A percentile compares a stretch with the other conserved stretches of the same genome.
phyloP scores from a whole-genome alignment of 306 rosid genomes.

The Citrullus colocynthis region DNA sequence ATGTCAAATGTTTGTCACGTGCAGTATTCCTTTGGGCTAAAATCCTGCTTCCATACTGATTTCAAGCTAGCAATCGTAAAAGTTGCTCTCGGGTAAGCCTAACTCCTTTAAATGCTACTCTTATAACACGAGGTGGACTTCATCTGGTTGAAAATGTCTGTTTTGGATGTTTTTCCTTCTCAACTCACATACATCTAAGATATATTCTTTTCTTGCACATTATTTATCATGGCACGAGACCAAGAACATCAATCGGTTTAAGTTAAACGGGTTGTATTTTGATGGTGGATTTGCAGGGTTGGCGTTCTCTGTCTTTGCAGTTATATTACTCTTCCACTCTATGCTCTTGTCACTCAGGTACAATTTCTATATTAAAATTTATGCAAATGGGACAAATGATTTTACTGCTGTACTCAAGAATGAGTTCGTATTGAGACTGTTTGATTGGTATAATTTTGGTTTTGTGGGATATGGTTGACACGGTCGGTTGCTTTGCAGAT shows the following conservation, averaged over 20 bases:
- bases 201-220: neutral
- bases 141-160: neutral
- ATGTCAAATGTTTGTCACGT: conserved; percentile 14
- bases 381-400: neutral
- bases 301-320: conserved; percentile 60
- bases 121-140: neutral
- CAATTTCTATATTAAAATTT: neutral
- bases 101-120: neutral
- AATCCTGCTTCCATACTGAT: conserved; percentile 63
- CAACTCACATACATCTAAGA: neutral
- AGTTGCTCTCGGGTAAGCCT: conserved; percentile 55
- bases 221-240: neutral
- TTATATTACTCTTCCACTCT: conserved; percentile 84
- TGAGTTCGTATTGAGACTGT: neutral
- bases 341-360: conserved; percentile 95
- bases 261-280: neutral
- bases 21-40: conserved; percentile 70
- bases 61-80: conserved; percentile 47
- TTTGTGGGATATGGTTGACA: neutral
- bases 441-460: neutral
- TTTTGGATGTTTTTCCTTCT: neutral
- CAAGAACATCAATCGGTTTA: neutral
- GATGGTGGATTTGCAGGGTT: conserved; percentile 29
- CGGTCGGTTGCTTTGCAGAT: conserved; percentile 31
- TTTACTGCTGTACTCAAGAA: neutral